Percentiles rank a stretch among this genome's conserved stretches.
phyloP scores from a whole-genome alignment of 2,329 filamentous ascomycete genomes.

The Xylaria sp. region DNA sequence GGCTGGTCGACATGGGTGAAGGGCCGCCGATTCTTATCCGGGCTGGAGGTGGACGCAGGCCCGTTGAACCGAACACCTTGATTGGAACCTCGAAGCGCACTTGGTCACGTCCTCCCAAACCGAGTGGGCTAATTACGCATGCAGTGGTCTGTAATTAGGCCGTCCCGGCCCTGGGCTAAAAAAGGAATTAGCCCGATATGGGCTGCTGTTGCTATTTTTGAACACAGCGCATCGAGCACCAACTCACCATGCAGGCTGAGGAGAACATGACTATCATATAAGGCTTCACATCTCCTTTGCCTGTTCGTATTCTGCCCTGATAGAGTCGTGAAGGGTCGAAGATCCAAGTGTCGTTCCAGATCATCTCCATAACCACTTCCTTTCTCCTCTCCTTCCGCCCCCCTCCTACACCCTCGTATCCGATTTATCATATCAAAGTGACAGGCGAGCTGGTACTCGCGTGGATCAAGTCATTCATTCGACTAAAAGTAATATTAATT shows the following conservation, averaged over 20 bases:
- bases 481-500: slow-evolving; percentile 50
- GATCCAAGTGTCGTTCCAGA: slow-evolving; percentile 59
- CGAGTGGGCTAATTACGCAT: slow-evolving; percentile 42
- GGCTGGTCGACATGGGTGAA: slow-evolving; percentile 35
- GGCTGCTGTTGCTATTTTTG: slow-evolving; percentile 48
- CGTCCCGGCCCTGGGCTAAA: slow-evolving; percentile 43
- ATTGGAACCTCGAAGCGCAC: slow-evolving; percentile 58
- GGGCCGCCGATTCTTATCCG: slow-evolving; percentile 34
- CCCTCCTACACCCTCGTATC: slow-evolving; percentile 43
- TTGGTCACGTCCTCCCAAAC: slow-evolving; percentile 38
- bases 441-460: slow-evolving; percentile 66
- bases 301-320: slow-evolving; percentile 48
- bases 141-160: slow-evolving; percentile 44
- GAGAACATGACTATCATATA: slow-evolving; percentile 60
- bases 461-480: slow-evolving; percentile 58
- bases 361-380: slow-evolving; percentile 46
- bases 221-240: slow-evolving; percentile 44
- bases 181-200: slow-evolving; percentile 49
- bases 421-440: slow-evolving; percentile 42
- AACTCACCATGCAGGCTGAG: slow-evolving; percentile 46
- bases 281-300: slow-evolving; percentile 58
- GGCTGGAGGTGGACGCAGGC: slow-evolving; percentile 35
- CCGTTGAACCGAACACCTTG: slow-evolving; percentile 42
- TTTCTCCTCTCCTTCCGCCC: slow-evolving; percentile 45
- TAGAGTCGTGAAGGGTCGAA: slow-evolving; percentile 51